Percentiles rank a stretch among this genome's conserved stretches.
Conservation (phyloP, 441 rosid genomes). For the Populus hybrid region DNA sequence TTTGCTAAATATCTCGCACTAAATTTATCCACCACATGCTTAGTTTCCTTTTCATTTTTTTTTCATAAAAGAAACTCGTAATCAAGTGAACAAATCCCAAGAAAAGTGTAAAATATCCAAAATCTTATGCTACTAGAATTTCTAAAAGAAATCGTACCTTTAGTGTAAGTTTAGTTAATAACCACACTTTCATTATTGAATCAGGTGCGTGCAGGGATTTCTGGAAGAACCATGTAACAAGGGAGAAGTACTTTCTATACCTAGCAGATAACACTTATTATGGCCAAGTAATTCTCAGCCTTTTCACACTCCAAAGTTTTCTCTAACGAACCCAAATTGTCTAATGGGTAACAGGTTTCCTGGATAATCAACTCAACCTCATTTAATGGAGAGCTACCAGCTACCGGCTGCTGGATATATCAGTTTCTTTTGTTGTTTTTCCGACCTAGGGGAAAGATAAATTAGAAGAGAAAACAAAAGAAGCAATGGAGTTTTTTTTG, state of each 20-base stretch:
- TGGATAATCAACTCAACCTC: constrained; percentile 5
- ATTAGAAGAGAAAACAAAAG: not conserved
- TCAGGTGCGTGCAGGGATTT: not conserved
- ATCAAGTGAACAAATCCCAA: not conserved
- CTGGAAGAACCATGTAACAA: not conserved
- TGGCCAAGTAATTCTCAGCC: not conserved
- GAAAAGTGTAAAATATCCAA: not conserved
- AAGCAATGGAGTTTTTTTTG: not conserved
- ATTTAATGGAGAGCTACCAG: not conserved
- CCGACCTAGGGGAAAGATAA: not conserved
- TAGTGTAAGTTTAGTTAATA: not conserved
- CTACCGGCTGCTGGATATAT: not conserved
- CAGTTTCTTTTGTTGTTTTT: not conserved
- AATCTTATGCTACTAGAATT: not conserved
- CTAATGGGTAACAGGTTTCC: constrained; percentile 8
- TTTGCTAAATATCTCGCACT: not conserved
- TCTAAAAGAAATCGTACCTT: not conserved
- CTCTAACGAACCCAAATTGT: constrained; percentile 3
- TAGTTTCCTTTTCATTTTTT: not conserved
- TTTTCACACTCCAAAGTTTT: not conserved
- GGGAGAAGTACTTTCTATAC: not conserved
- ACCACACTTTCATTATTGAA: not conserved
- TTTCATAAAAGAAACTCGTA: too few relatives aligned
- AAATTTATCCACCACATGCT: not conserved
- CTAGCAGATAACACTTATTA: constrained; percentile 10